Conservation (phyloP, 345 rosid species). For the Kernera saxatilis region DNA sequence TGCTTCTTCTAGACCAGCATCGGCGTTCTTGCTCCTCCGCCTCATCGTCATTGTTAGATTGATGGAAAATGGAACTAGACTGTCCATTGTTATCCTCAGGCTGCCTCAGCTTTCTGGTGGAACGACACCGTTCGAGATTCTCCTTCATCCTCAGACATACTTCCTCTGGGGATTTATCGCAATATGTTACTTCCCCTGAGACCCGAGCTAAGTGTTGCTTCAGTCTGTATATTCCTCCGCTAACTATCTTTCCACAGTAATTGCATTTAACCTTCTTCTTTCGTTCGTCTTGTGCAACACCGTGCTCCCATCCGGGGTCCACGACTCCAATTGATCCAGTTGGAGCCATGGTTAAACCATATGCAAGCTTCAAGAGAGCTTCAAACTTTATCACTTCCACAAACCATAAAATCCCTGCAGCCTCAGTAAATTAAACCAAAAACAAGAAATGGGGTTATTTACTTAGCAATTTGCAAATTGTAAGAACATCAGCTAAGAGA, state of each 20-base stretch:
- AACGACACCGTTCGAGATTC: conserved; percentile 63
- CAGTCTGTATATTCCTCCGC: conserved; percentile 69
- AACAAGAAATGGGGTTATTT: neutral
- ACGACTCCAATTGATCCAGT: conserved; percentile 49
- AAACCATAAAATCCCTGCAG: neutral
- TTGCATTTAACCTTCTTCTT: conserved; percentile 81
- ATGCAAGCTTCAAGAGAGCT: neutral
- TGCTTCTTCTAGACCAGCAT: conserved; percentile 40
- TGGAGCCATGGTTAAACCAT: conserved; percentile 62
- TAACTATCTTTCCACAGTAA: conserved; percentile 80
- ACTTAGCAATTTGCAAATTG: neutral
- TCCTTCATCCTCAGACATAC: conserved; percentile 57
- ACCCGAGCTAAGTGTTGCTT: conserved; percentile 76
- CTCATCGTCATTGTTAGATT: conserved; percentile 32
- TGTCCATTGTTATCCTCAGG: conserved; percentile 39
- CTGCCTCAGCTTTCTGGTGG: conserved; percentile 48
- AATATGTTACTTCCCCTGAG: conserved; percentile 75
- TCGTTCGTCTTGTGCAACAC: conserved; percentile 69
- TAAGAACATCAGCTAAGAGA: neutral
- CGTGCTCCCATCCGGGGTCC: conserved; percentile 89
- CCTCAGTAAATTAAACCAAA: neutral
- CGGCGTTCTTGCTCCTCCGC: conserved; percentile 20
- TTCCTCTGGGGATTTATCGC: conserved; percentile 69
- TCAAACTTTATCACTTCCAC: neutral
- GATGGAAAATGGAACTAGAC: conserved; percentile 37